phyloP scores from a whole-genome alignment of 805 yeast genomes.

The Metschnikowia reukaufii region DNA sequence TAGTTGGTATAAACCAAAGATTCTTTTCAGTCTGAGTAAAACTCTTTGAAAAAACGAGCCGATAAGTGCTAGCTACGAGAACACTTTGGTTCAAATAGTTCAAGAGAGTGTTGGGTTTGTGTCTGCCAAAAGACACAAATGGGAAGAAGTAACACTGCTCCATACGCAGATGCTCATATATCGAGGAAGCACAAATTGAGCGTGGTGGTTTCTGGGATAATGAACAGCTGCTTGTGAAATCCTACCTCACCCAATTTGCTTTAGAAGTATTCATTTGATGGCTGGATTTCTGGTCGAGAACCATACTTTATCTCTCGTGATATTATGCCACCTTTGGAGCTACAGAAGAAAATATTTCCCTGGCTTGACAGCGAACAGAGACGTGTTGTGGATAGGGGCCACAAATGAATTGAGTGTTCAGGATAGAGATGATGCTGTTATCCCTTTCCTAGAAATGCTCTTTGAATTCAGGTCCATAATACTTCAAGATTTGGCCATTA shows the following conservation, averaged over 20 bases:
- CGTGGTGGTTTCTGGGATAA: slow-evolving; percentile 2
- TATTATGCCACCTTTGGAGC: slow-evolving; percentile 3
- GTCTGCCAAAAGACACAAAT: background rate
- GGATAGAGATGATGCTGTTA: background rate
- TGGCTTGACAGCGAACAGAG: slow-evolving; percentile 1
- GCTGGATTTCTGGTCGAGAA: slow-evolving; percentile 4
- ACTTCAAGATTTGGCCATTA: slow-evolving; percentile 7
- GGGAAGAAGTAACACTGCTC: background rate
- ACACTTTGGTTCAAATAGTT: background rate
- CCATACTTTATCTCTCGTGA: slow-evolving; percentile 2
- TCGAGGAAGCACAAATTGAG: slow-evolving; percentile 2
- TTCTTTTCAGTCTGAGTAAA: background rate
- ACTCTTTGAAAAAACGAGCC: background rate
- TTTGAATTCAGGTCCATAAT: slow-evolving; percentile 1
- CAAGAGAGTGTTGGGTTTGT: background rate
- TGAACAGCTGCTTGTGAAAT: no score
- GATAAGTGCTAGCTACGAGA: background rate
- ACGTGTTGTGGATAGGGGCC: background rate
- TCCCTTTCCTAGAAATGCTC: slow-evolving; percentile 4
- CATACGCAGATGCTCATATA: slow-evolving; percentile 1
- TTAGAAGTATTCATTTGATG: background rate
- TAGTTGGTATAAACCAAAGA: slow-evolving; percentile 2
- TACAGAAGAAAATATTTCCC: slow-evolving; percentile 7
- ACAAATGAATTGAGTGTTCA: background rate
- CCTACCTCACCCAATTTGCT: no score